Base-by-base conservation (phyloP, 495 filamentous ascomycete genomes). In the Neurospora sp. region DNA sequence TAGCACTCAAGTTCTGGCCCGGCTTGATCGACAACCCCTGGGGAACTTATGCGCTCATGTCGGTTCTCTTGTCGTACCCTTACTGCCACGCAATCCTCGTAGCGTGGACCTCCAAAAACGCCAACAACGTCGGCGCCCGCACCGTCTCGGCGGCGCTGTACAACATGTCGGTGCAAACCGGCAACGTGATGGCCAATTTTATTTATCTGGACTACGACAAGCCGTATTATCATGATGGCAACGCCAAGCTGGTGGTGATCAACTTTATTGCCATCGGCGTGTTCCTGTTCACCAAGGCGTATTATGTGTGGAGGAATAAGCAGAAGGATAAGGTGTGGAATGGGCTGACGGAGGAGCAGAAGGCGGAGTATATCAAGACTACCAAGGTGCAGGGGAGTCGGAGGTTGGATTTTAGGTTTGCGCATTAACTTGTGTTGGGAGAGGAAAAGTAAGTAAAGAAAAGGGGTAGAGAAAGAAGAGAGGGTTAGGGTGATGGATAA, bases 161-260 rank as follows among this genome's bases (percentile, higher is more conserved):
- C 82, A 71, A 90, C 90, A 71, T 85, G 88, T 41, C 69, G 0
- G 75, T 78, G 0, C 77, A 79, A 38, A 35, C 66, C 0, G 61
- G 71, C 41, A 78, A 53, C 27, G 76, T 73, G 66, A 74, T 69
- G 18, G 46, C 68, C 39, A 41, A 73, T 70, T 77, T 79, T 74
- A 78, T 72, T 61, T 79, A 79, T 70, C 71, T 72, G 59, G 73
- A 70, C 75, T 81, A 94, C 91, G 91, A 84, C 81, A 46, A 90
- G 92, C 11, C 92, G 91, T 81, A 91, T 39, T 92, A 92, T 73
- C 86, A 85, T 5, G 82, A 84, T 38, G 92, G 92, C 0, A 93
- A 94, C 77, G 85, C 83, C 35, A 85, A 87, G 0, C 81, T 93
- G 1, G 83, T 94, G n/a, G 85, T 78, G 4, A 79, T 93, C 27